A percentile compares a stretch with the other conserved stretches of the same genome.
Evolutionary conservation across 2,329 filamentous ascomycete genomes (phyloP).

Genomic region (Colletotrichum paranaense): DNA sequence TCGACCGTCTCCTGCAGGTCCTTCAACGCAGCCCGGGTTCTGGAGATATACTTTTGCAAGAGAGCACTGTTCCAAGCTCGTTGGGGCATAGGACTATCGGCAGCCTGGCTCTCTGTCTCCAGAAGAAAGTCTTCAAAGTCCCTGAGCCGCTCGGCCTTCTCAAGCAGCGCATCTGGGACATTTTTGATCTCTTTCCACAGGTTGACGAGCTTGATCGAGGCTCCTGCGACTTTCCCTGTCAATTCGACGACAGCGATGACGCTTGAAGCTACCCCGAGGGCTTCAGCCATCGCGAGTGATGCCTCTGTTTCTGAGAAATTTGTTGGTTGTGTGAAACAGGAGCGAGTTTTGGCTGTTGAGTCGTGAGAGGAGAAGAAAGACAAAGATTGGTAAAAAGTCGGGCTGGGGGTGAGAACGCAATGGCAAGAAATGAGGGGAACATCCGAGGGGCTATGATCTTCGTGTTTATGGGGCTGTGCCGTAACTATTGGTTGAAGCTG

Average conservation of each 20-base stretch:
- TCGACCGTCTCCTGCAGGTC: constrained; percentile 4
- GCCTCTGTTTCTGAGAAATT: background rate
- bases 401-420: too few relatives aligned
- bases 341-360: too few relatives aligned
- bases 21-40: background rate
- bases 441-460: background rate
- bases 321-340: too few relatives aligned
- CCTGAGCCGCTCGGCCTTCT: constrained; percentile 1
- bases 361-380: background rate
- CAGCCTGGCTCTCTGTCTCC: background rate
- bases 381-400: background rate
- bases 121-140: constrained; percentile 3
- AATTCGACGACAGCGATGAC: constrained; percentile 25
- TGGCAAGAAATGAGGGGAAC: background rate
- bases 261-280: constrained; percentile 15
- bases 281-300: constrained; percentile 6
- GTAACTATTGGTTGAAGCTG: background rate
- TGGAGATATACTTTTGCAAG: background rate
- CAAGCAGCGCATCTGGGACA: constrained; percentile 5
- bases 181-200: constrained; percentile 36
- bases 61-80: background rate
- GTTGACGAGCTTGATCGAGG: constrained; percentile 28
- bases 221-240: constrained; percentile 27
- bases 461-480: background rate
- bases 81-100: background rate